phyloP scores from a whole-genome alignment of 805 yeast genomes.

The Suhomyces xylopsoci region DNA sequence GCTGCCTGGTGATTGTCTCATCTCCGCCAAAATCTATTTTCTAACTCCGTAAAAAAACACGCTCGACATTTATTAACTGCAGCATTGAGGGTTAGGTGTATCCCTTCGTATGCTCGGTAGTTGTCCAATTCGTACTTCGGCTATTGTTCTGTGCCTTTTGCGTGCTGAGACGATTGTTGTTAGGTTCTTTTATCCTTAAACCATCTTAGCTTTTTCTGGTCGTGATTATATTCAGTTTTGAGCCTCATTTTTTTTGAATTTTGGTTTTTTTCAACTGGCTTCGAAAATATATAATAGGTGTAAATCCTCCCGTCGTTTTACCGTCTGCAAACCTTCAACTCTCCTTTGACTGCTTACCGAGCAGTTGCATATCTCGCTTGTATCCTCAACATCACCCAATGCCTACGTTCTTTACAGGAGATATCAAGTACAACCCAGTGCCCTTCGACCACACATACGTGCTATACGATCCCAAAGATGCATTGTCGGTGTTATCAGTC shows the following conservation, averaged over 20 bases:
- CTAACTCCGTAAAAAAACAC: background rate
- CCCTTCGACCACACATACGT: constrained; percentile 89
- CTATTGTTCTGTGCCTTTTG: background rate
- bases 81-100: background rate
- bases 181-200: background rate
- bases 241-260: background rate
- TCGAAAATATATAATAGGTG: background rate
- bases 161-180: background rate
- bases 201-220: background rate
- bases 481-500: constrained; percentile 59
- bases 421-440: constrained; percentile 24
- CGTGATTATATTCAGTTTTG: background rate
- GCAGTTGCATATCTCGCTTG: background rate
- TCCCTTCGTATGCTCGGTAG: background rate
- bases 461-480: constrained; percentile 66
- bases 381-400: constrained; percentile 4
- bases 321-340: background rate
- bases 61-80: background rate
- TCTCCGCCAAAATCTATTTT: background rate
- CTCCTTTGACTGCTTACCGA: background rate
- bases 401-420: constrained; percentile 15
- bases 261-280: background rate
- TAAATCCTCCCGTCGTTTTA: background rate
- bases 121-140: background rate
- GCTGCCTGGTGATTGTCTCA: background rate